A percentile compares a stretch with the other conserved stretches of the same genome.
Evolutionary conservation across 164 flowering plant genomes (phyloP).

Genomic region (Platanus orientalis): DNA sequence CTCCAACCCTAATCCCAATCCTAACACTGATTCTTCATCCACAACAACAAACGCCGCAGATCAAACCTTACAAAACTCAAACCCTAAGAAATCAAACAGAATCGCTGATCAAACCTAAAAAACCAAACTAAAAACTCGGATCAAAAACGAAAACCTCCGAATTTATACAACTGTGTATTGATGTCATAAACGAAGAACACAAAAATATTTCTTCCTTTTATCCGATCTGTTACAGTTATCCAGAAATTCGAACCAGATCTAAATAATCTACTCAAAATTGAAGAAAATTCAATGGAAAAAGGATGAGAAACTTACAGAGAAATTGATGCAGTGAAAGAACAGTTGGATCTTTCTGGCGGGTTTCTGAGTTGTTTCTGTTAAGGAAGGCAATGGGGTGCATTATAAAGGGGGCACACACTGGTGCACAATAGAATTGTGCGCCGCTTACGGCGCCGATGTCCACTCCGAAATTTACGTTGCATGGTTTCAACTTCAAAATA

Average conservation of each 20-base stretch:
- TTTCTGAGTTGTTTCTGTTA: background rate
- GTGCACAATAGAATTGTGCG: conserved; percentile 10
- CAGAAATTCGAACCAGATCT: conserved; percentile 4
- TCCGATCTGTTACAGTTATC: background rate
- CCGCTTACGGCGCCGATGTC: too few relatives aligned
- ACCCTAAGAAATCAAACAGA: background rate
- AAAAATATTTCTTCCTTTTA: background rate
- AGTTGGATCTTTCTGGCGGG: background rate
- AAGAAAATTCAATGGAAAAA: background rate
- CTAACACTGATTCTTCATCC: conserved; percentile 3
- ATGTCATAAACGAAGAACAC: background rate
- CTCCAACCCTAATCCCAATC: conserved; percentile 9
- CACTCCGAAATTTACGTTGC: too few relatives aligned
- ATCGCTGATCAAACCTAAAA: background rate
- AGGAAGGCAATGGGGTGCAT: background rate
- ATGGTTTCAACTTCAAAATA: too few relatives aligned
- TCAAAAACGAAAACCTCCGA: background rate
- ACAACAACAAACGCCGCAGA: background rate
- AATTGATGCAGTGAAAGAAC: background rate
- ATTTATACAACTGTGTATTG: too few relatives aligned
- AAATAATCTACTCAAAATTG: background rate
- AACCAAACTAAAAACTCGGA: background rate
- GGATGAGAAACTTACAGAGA: background rate
- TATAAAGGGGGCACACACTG: conserved; percentile 5
- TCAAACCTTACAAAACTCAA: background rate